Evolutionary conservation across 2,329 filamentous ascomycete species (phyloP).

Genomic region (Penicillium hordei): DNA sequence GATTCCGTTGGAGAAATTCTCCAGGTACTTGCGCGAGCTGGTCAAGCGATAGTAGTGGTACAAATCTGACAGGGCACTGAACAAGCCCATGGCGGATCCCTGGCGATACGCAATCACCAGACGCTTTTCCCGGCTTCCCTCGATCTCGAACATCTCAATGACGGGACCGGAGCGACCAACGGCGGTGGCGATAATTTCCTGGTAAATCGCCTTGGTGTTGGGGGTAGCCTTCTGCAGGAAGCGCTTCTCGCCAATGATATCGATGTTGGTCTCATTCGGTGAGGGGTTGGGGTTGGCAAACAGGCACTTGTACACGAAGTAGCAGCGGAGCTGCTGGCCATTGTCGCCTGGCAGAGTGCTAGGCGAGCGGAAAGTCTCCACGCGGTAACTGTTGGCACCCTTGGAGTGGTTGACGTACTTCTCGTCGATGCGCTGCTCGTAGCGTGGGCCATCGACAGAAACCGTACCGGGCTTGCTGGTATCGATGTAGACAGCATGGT

Average conservation of each 20-base stretch:
- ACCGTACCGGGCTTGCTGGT: conserved; percentile 87
- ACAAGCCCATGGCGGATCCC: conserved; percentile 85
- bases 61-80: conserved; percentile 90
- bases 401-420: conserved; percentile 88
- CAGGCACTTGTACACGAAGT: conserved; percentile 97
- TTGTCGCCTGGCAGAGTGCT: conserved; percentile 72
- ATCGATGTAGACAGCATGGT: conserved; percentile 98
- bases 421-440: conserved; percentile 88
- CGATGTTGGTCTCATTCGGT: conserved; percentile 80
- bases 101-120: conserved; percentile 93
- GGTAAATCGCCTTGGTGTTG: conserved; percentile 95
- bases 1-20: conserved; percentile 98
- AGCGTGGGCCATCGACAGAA: conserved; percentile 75
- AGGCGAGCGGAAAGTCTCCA: conserved; percentile 94
- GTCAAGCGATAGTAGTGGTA: conserved; percentile 99
- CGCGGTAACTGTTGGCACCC: conserved; percentile 74
- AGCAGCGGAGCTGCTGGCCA: conserved; percentile 86
- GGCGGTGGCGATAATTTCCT: conserved; percentile 84
- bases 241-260: conserved; percentile 86
- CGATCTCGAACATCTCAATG: conserved; percentile 96
- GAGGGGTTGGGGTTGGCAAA: conserved; percentile 74
- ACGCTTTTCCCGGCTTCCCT: conserved; percentile 86
- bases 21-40: conserved; percentile 93
- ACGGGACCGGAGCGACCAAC: conserved; percentile 86
- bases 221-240: conserved; percentile 94